phyloP scores from a whole-genome alignment of 1,284 basidiomycete species.

The Tetrapyrgos nigripes region DNA sequence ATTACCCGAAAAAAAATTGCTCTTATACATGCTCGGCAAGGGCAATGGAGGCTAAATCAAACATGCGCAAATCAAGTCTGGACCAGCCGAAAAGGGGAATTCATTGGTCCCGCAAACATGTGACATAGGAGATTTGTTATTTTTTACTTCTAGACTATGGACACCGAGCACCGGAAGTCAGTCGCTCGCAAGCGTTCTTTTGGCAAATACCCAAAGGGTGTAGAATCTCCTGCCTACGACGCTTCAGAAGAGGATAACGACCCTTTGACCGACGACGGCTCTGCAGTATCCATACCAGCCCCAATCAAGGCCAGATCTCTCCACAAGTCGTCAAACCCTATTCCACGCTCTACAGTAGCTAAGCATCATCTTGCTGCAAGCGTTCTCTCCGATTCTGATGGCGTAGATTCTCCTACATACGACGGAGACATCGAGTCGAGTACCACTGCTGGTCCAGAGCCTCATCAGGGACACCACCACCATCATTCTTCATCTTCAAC shows the following conservation, averaged over 20 bases:
- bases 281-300: constrained; percentile 51
- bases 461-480: constrained; percentile 38
- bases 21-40: too few species aligned
- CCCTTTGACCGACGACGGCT: constrained; percentile 76
- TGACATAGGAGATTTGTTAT: too few species aligned
- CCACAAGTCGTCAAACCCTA: constrained; percentile 29
- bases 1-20: neutral
- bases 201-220: constrained; percentile 12
- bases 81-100: too few species aligned
- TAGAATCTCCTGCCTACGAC: constrained; percentile 13
- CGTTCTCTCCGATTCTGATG: constrained; percentile 71
- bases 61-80: too few species aligned
- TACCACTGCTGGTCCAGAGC: constrained; percentile 60
- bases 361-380: constrained; percentile 63
- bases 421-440: constrained; percentile 90
- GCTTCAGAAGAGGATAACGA: constrained; percentile 84
- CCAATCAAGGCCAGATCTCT: constrained; percentile 8
- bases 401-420: constrained; percentile 85
- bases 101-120: too few species aligned
- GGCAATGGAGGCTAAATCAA: too few species aligned
- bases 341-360: constrained; percentile 22
- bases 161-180: constrained; percentile 1
- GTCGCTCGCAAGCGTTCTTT: constrained; percentile 10
- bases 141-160: too few species aligned
- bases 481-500: constrained; percentile 51